phyloP scores from a whole-genome alignment of 805 yeast genomes.

The Clavispora santaluciae region DNA sequence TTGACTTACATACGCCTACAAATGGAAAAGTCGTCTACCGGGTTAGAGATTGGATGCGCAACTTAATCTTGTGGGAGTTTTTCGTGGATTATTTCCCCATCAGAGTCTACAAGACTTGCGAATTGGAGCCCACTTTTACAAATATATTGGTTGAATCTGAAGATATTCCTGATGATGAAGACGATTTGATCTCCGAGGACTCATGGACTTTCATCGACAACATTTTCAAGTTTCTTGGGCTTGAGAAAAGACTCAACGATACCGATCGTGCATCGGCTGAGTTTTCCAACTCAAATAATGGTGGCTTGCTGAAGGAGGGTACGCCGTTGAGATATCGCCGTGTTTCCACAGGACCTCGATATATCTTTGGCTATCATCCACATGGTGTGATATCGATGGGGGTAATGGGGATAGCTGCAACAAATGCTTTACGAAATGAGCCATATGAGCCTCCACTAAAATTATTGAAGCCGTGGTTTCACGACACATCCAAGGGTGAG shows the following conservation, averaged over 20 bases:
- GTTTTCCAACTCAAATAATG: not conserved
- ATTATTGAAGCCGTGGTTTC: constrained; percentile 33
- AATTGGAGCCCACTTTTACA: constrained; percentile 69
- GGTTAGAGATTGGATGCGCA: constrained; percentile 52
- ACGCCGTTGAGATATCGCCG: constrained; percentile 15
- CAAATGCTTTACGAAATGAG: constrained; percentile 44
- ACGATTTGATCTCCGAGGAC: constrained; percentile 37
- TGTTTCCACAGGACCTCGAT: constrained; percentile 59
- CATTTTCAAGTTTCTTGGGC: constrained; percentile 32
- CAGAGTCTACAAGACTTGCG: constrained; percentile 57
- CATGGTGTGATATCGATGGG: constrained; percentile 96
- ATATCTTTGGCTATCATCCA: constrained; percentile 91
- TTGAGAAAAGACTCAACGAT: constrained; percentile 35
- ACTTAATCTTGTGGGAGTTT: constrained; percentile 58
- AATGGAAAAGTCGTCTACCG: constrained; percentile 66
- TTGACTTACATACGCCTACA: constrained; percentile 64
- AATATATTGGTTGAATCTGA: constrained; percentile 24
- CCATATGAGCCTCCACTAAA: constrained; percentile 35
- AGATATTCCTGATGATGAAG: constrained; percentile 30
- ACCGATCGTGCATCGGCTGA: constrained; percentile 13
- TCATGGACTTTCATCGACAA: constrained; percentile 33
- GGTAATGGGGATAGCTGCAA: constrained; percentile 76
- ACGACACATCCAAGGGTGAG: constrained; percentile 69
- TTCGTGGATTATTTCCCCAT: constrained; percentile 83
- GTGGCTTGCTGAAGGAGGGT: constrained; percentile 1